phyloP scores from a whole-genome alignment of 768 basidiomycete genomes.

The Boletus patriciae region DNA sequence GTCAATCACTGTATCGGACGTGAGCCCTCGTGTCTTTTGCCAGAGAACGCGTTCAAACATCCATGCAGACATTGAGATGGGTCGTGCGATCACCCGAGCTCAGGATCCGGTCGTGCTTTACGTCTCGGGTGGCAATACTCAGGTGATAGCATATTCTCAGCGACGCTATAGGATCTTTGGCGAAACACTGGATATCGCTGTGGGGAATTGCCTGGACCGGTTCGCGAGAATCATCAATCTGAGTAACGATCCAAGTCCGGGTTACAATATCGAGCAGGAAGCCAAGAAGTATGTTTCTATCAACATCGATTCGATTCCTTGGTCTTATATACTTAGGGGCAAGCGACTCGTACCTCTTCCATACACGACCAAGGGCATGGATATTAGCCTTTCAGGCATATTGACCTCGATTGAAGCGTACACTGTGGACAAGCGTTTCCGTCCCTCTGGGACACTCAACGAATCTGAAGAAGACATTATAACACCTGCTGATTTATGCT shows the following conservation, averaged over 20 bases:
- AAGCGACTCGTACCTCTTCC: slow-evolving; percentile 80
- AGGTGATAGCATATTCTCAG: slow-evolving; percentile 97
- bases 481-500: slow-evolving; percentile 95
- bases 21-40: slow-evolving; percentile 40
- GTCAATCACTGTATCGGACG: slow-evolving; percentile 99
- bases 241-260: slow-evolving; percentile 94
- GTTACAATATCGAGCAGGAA: slow-evolving; percentile 95
- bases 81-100: slow-evolving; percentile 90
- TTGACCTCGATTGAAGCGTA: slow-evolving; percentile 86
- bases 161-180: slow-evolving; percentile 98
- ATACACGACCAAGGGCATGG: slow-evolving; percentile 99
- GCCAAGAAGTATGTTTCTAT: slow-evolving; percentile 69
- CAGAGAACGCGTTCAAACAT: background rate
- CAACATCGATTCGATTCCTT: background rate
- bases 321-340: slow-evolving; percentile 52
- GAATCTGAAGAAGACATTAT: slow-evolving; percentile 63
- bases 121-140: slow-evolving; percentile 98
- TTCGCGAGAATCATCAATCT: slow-evolving; percentile 94
- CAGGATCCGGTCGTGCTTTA: slow-evolving; percentile 96
- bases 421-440: slow-evolving; percentile 82
- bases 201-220: slow-evolving; percentile 96
- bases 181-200: slow-evolving; percentile 98
- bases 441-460: slow-evolving; percentile 41
- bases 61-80: slow-evolving; percentile 93
- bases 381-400: slow-evolving; percentile 93